Percentiles rank a stretch among this genome's conserved stretches.
These are phyloP conservation scores for Pyrrhoderma lamaoense DNA, from an alignment of 1,284 basidiomycete species.

Conservation along the genomic window DNA sequence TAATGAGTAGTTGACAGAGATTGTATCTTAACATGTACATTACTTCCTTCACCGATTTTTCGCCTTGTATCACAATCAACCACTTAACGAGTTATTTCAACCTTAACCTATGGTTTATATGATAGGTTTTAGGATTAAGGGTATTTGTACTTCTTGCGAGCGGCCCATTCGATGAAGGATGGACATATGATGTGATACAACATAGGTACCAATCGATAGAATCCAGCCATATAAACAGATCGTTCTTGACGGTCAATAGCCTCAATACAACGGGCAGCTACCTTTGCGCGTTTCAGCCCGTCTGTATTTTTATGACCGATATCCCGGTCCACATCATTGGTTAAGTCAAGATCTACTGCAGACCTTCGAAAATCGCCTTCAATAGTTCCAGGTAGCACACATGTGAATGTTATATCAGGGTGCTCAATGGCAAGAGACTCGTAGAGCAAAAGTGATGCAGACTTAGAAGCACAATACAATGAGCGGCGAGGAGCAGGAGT, in stretches of 20 bases:
- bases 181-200: conserved; percentile 58
- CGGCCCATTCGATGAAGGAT: conserved; percentile 44
- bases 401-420: conserved; percentile 52
- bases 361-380: conserved; percentile 77
- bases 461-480: conserved; percentile 81
- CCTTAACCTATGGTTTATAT: too few relatives aligned
- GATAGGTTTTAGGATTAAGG: too few relatives aligned
- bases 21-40: background rate
- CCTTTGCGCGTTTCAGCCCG: conserved; percentile 48
- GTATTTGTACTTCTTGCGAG: conserved; percentile 56
- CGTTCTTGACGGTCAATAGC: conserved; percentile 52
- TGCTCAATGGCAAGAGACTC: conserved; percentile 77
- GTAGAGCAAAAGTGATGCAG: conserved; percentile 73
- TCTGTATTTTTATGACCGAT: conserved; percentile 34
- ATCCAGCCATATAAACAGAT: conserved; percentile 47
- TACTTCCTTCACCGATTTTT: background rate
- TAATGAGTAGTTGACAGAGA: background rate
- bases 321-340: conserved; percentile 38
- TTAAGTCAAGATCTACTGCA: conserved; percentile 56
- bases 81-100: too few relatives aligned
- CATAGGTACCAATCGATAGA: conserved; percentile 33
- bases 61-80: background rate
- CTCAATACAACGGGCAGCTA: conserved; percentile 47
- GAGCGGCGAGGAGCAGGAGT: conserved; percentile 83
- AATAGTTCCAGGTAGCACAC: conserved; percentile 53